A percentile compares a stretch with the other conserved stretches of the same genome.
Evolutionary conservation across 1,139 yeast species (phyloP).

Genomic region (Sugiyamaella xylanicola): DNA sequence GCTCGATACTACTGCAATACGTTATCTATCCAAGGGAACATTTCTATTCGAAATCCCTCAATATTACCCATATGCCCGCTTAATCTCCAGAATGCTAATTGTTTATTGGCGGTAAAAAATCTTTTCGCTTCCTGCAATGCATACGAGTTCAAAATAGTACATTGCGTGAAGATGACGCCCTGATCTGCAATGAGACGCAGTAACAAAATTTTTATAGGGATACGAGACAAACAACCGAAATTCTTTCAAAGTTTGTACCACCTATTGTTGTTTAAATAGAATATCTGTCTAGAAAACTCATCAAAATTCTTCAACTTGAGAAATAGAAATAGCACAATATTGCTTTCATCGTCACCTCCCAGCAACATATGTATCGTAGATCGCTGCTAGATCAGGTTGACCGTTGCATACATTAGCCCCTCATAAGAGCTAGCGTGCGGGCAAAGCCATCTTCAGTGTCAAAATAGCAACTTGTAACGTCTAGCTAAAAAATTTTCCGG

Average conservation of each 20-base stretch:
- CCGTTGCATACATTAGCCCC: not conserved
- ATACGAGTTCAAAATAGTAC: not conserved
- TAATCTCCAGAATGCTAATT: not conserved
- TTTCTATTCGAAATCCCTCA: constrained; percentile 1
- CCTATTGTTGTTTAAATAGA: no score
- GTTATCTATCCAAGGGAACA: not conserved
- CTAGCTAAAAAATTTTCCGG: not conserved
- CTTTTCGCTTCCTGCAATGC: constrained; percentile 1
- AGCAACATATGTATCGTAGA: not conserved
- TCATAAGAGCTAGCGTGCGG: not conserved
- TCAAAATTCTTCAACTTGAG: no score
- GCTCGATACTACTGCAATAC: not conserved
- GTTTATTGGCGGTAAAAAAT: constrained; percentile 12
- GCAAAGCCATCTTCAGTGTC: not conserved
- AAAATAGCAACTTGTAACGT: not conserved
- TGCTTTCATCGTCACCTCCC: not conserved
- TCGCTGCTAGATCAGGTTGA: not conserved
- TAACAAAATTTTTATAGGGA: no score
- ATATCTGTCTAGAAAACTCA: no score
- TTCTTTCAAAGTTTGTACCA: no score
- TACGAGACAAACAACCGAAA: no score
- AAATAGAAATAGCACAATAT: not conserved
- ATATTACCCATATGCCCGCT: not conserved
- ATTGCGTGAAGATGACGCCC: not conserved
- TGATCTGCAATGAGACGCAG: constrained; percentile 5